Base-by-base conservation (phyloP, 257 asterid species). In the Solanum chilense region DNA sequence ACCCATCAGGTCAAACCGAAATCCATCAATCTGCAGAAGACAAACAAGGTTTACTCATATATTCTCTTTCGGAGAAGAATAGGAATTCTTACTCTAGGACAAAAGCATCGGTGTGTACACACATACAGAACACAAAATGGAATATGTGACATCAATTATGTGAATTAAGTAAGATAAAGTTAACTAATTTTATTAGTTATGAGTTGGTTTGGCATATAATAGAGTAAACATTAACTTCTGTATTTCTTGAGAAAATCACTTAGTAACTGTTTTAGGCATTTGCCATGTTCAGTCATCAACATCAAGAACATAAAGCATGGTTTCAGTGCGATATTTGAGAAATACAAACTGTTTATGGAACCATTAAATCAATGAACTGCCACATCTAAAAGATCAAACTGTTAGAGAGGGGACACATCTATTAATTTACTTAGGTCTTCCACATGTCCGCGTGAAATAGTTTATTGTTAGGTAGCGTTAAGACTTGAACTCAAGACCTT, bases 1-100 rank as follows among this genome's bases (percentile, higher is more conserved):
- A 25, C 99, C 99, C 99, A 97, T 97, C 83, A 97, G 95, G 91
- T 97, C 99, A 91, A 97, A 97, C 49, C 99, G 98, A 86, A 95
- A 97, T 76, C 99, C 99, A 89, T 95, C 99, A 91, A 97, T 98
- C 99, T 97, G 98, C 90, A 90, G 89, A 25, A 83, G 11, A 74
- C 10, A 35, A 85, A 87, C 41, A 89, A 64, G 78, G 56, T 89
- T 87, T 86, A 31, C 35, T 77, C 64, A 56, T 7, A 56, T 7
- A 18, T 56, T 56, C 44, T 81, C 69, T 81, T 49, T 49, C 69
- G 49, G 85, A 80, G 69, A 31, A 18, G 68, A 80, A 80, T 47
- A 39, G 69, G 44, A 81, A 49, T 29, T 41, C 83, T 76, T 76
- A 76, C 58, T 23, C 83, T 41, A 23, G 83, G 83, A 76, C 33